These are phyloP conservation scores for Fusarium odoratissimum DNA, from an alignment of 2,329 filamentous ascomycete species.

Conservation along the genomic window DNA sequence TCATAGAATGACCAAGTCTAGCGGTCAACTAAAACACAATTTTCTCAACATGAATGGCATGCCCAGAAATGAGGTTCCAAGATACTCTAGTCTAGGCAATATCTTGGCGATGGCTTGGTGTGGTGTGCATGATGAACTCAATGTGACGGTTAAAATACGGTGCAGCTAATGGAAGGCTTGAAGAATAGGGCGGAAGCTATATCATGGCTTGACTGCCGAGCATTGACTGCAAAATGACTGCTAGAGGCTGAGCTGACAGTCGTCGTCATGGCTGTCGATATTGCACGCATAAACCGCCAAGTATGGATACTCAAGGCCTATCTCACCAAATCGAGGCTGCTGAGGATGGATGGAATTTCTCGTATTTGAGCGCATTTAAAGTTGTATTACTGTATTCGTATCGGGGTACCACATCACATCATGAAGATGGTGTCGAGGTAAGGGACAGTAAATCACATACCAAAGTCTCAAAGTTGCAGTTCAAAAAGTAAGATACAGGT, in stretches of 20 bases:
- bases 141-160: not conserved
- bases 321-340: not conserved
- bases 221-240: not conserved
- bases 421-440: not conserved
- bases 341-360: not conserved
- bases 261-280: constrained; percentile 26
- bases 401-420: not conserved
- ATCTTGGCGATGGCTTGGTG: constrained; percentile 13
- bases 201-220: not conserved
- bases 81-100: not conserved
- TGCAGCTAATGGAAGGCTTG: not conserved
- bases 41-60: constrained; percentile 5
- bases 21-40: not conserved
- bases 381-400: constrained; percentile 13
- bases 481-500: not conserved
- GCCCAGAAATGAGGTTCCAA: constrained; percentile 16
- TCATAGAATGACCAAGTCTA: constrained; percentile 1
- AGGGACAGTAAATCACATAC: not conserved
- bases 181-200: not conserved
- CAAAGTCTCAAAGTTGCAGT: not conserved
- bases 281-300: constrained; percentile 7
- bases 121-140: not conserved
- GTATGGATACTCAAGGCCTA: not conserved
- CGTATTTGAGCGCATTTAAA: constrained; percentile 16
- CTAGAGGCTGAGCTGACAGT: not conserved